Evolutionary conservation across 495 filamentous ascomycete genomes (phyloP), one percentile per base, ranked within the genome.

Genomic region (Hypoxylon trugodes): DNA sequence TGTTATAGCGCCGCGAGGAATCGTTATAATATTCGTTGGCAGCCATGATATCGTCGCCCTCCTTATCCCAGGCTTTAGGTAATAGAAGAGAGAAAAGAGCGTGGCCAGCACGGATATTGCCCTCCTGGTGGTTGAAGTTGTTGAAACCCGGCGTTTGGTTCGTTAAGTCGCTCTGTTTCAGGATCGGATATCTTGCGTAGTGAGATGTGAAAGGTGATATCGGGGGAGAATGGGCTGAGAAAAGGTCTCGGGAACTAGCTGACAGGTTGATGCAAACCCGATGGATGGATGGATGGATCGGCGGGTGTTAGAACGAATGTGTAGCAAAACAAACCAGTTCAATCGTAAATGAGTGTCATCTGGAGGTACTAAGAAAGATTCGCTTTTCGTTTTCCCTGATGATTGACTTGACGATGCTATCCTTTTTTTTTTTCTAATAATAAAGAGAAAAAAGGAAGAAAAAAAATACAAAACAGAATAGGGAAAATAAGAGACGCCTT

Each of bases 1-100:
- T 63, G 30, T 61, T 69, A 19, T 74, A 66, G 33, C 66, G 74
- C 18, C 72, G 73, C 63, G 84, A 78, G 55, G 77, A 79, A 46
- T 77, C 70, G 71, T 84, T 83, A 79, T 93, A 93, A 75, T 92
- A 93, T 56, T 92, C 88, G 80, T 92, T 90, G 59, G 90, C 83
- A 48, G 92, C 89, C 92, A 96, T 96, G 70, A 41, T 84, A 30
- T 38, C 2, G 13, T 28, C 32, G 1, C 43, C 13, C 5, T 48
- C 26, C 19, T 7, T 16, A 6, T 48, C 16, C 43, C 18, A 4
- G 13, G 9, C 37, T 4, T 25, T 26, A 6, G n/a, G n/a, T n/a
- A 30, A 35, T n/a, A n/a, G n/a, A 56, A n/a, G 37, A 36, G 19
- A 37, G 48, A 8, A 37, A 16, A 33, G 12, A 40, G 22, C 2